A percentile compares a stretch with the other conserved stretches of the same genome.
phyloP scores from a whole-genome alignment of 2,329 filamentous ascomycete species.

The Cordyceps pruinosa region DNA sequence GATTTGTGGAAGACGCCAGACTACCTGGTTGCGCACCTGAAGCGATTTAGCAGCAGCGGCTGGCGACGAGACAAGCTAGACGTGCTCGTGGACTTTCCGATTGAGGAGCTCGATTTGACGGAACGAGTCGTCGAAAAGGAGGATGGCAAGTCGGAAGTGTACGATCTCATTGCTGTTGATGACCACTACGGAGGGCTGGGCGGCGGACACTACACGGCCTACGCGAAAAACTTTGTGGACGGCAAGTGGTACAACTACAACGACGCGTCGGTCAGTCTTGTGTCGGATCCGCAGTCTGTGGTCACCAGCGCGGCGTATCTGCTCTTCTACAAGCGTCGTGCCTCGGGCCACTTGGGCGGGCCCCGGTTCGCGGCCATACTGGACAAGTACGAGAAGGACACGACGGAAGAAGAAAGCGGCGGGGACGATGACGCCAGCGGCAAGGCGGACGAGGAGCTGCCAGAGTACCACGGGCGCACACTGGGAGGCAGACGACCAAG shows the following conservation, averaged over 20 bases:
- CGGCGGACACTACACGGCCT: slow-evolving; percentile 94
- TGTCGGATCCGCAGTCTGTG: slow-evolving; percentile 52
- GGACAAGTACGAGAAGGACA: slow-evolving; percentile 50
- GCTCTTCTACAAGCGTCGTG: slow-evolving; percentile 88
- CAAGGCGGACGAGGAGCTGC: slow-evolving; percentile 25
- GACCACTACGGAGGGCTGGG: slow-evolving; percentile 91
- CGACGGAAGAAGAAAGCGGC: slow-evolving; percentile 39
- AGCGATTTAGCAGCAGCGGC: slow-evolving; percentile 83
- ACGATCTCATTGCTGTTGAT: slow-evolving; percentile 92
- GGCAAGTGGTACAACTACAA: slow-evolving; percentile 95
- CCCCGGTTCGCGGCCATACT: slow-evolving; percentile 65
- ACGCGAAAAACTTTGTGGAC: slow-evolving; percentile 86
- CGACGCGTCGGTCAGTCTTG: slow-evolving; percentile 65
- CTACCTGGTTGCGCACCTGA: slow-evolving; percentile 89
- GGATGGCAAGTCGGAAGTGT: slow-evolving; percentile 73
- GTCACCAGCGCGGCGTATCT: slow-evolving; percentile 80
- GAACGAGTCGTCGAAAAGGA: slow-evolving; percentile 73
- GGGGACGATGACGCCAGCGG: slow-evolving; percentile 32
- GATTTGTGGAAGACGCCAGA: slow-evolving; percentile 96
- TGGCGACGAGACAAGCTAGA: slow-evolving; percentile 87
- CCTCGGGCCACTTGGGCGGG: slow-evolving; percentile 70
- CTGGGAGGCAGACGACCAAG: slow-evolving; percentile 31
- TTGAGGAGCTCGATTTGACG: slow-evolving; percentile 77
- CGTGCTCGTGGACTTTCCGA: slow-evolving; percentile 82
- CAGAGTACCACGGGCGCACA: slow-evolving; percentile 25